These are phyloP conservation scores for Sporothrix pseudoabietina DNA, from an alignment of 2,329 filamentous ascomycete species.

Conservation along the genomic window DNA sequence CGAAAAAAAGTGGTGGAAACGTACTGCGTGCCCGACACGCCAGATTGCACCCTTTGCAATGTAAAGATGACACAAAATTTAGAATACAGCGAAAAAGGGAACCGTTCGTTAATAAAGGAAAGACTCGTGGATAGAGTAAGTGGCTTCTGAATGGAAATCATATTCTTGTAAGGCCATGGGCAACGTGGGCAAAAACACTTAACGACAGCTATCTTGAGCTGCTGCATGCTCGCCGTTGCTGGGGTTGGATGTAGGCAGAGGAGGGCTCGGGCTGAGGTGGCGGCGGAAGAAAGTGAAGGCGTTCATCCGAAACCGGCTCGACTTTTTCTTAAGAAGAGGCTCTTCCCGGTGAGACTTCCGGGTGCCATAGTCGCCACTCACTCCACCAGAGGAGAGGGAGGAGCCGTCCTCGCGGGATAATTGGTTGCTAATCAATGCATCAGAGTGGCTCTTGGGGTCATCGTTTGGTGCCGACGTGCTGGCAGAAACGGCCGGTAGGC, in stretches of 20 bases:
- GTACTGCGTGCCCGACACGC: constrained; percentile 14
- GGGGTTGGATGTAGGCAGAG: constrained; percentile 35
- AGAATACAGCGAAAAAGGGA: constrained; percentile 11
- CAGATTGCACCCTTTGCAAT: constrained; percentile 1
- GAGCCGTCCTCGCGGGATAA: constrained; percentile 43
- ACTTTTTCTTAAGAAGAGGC: constrained; percentile 61
- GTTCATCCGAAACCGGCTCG: constrained; percentile 66
- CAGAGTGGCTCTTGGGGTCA: constrained; percentile 39
- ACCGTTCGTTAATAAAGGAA: neutral
- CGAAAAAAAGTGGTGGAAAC: neutral
- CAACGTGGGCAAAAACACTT: neutral
- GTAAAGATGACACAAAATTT: neutral
- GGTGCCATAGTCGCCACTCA: constrained; percentile 43
- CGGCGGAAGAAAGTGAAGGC: constrained; percentile 59
- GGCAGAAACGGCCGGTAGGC: constrained; percentile 43
- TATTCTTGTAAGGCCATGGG: no score
- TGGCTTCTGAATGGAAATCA: neutral
- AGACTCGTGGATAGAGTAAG: neutral
- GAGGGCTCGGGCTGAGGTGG: constrained; percentile 50
- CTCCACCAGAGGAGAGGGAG: constrained; percentile 37
- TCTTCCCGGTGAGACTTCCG: constrained; percentile 41
- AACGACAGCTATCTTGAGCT: constrained; percentile 8
- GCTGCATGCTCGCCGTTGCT: neutral
- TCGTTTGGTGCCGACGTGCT: constrained; percentile 43
- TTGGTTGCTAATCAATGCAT: constrained; percentile 37